Percentiles rank a stretch among this genome's conserved stretches.
phyloP scores from a whole-genome alignment of 371 early-diverging fungal genomes.

The Globomyces sp. region DNA sequence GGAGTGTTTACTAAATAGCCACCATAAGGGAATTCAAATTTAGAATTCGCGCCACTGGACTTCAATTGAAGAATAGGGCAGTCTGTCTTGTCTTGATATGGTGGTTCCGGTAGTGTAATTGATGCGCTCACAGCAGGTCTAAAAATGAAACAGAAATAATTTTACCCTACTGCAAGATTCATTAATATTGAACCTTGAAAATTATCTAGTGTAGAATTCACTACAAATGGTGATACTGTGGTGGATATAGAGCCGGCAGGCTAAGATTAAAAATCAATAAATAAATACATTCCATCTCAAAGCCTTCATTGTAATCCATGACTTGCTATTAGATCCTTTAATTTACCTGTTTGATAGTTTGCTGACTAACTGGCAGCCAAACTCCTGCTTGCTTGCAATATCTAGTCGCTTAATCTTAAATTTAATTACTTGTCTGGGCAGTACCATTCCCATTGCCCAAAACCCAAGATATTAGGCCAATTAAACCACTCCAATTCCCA shows the following conservation, averaged over 20 bases:
- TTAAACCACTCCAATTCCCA: not conserved
- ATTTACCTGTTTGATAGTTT: not conserved
- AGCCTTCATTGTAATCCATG: slow-evolving; percentile 19
- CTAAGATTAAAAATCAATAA: too few species aligned
- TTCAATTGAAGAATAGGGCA: not conserved
- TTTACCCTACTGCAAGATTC: too few species aligned
- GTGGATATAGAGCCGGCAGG: too few species aligned
- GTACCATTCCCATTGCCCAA: slow-evolving; percentile 16
- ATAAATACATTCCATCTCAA: slow-evolving; percentile 1
- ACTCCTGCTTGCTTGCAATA: not conserved
- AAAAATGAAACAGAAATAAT: too few species aligned
- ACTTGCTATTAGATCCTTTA: not conserved
- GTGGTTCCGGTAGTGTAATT: too few species aligned
- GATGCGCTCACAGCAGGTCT: too few species aligned
- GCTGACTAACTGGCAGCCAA: not conserved
- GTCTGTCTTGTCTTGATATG: too few species aligned
- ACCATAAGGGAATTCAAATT: not conserved
- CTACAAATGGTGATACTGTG: too few species aligned
- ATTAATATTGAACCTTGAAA: too few species aligned
- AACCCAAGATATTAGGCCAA: slow-evolving; percentile 5
- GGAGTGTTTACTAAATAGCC: not conserved
- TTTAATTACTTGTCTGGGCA: slow-evolving; percentile 4
- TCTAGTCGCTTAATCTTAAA: not conserved
- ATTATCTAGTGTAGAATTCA: too few species aligned
- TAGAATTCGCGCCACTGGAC: not conserved